A percentile compares a stretch with the other conserved stretches of the same genome.
These are phyloP conservation scores for Tribonema minus DNA, from an alignment of 108 stramenopile species.

Conservation along the genomic window DNA sequence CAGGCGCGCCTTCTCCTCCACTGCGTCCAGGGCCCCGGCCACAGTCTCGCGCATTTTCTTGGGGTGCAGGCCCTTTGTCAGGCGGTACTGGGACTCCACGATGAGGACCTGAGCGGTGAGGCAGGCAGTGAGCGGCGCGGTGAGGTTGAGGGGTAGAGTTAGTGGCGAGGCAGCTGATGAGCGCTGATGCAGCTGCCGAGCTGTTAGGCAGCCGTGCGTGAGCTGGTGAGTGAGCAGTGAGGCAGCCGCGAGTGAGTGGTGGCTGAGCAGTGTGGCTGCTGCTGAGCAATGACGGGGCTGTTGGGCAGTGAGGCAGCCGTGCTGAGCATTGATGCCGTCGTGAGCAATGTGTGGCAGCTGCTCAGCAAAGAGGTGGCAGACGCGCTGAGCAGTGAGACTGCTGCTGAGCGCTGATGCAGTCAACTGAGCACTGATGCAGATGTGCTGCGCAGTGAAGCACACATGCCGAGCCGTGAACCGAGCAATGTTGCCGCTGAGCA, in stretches of 20 bases:
- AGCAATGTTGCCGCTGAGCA: too few species aligned
- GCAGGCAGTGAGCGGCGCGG: neutral
- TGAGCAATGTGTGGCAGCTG: neutral
- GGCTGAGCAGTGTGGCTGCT: neutral
- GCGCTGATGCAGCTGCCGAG: too few species aligned
- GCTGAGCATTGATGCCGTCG: neutral
- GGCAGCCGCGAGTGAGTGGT: too few species aligned
- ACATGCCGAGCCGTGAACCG: too few species aligned
- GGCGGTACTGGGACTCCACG: constrained; percentile 8
- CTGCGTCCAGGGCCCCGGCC: neutral
- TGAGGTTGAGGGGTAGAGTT: too few species aligned
- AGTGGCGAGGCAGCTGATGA: too few species aligned
- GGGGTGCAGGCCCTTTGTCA: neutral
- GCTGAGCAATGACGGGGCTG: neutral
- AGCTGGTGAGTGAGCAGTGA: too few species aligned
- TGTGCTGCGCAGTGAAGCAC: too few species aligned
- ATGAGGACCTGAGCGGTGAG: neutral
- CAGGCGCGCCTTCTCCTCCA: neutral
- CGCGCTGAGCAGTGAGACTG: too few species aligned
- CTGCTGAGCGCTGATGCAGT: too few species aligned
- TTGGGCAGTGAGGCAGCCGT: neutral
- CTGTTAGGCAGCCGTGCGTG: too few species aligned
- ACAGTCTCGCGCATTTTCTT: neutral
- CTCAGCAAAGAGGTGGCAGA: neutral
- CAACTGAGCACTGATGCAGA: too few species aligned